phyloP scores from a whole-genome alignment of 345 rosid species.

The Pistacia vera region DNA sequence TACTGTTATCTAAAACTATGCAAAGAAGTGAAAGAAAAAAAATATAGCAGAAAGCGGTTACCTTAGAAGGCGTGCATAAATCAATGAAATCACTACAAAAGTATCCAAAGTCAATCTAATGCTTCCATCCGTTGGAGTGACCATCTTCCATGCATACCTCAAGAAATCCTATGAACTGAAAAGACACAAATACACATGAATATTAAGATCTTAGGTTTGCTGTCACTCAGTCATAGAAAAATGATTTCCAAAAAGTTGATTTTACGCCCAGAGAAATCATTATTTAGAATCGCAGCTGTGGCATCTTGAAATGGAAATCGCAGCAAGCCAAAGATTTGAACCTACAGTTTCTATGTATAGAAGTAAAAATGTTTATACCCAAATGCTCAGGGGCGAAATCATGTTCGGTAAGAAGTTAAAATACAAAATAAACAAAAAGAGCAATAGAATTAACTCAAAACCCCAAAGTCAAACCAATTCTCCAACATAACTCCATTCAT shows the following conservation, averaged over 20 bases:
- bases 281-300: neutral
- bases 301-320: neutral
- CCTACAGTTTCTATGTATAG: neutral
- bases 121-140: conserved; percentile 71
- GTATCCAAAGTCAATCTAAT: conserved; percentile 24
- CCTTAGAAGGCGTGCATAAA: neutral
- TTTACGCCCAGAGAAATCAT: neutral
- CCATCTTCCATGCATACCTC: conserved; percentile 81
- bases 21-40: neutral
- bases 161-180: conserved; percentile 86
- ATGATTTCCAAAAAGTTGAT: neutral
- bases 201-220: neutral
- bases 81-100: neutral
- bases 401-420: neutral
- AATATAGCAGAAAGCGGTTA: neutral
- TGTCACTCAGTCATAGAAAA: neutral
- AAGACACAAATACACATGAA: conserved; percentile 22
- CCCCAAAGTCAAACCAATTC: neutral
- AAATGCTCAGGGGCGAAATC: neutral
- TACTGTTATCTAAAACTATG: neutral
- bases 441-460: neutral
- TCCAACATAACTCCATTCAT: neutral
- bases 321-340: neutral
- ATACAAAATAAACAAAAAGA: neutral
- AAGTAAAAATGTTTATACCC: neutral